phyloP scores from a whole-genome alignment of 1,284 basidiomycete genomes.

The Moniliophthora roreri region DNA sequence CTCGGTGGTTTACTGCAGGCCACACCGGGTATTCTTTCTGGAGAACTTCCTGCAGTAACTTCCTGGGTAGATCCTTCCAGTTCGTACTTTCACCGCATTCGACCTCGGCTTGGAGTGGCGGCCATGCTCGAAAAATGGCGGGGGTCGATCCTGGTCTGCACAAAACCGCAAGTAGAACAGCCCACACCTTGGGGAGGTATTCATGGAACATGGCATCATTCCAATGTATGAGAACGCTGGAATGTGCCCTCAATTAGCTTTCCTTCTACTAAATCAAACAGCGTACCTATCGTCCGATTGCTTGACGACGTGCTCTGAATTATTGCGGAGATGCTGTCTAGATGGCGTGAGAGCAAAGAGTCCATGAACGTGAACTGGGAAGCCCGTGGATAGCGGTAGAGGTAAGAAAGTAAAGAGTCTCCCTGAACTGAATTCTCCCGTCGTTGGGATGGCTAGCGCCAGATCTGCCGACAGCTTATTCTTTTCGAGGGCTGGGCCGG shows the following conservation, averaged over 20 bases:
- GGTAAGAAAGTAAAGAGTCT: slow-evolving; percentile 49
- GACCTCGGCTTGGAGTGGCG: slow-evolving; percentile 25
- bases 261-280: neutral
- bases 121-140: slow-evolving; percentile 38
- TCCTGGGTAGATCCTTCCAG: slow-evolving; percentile 30
- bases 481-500: slow-evolving; percentile 24
- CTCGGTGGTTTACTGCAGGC: no score
- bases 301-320: slow-evolving; percentile 35
- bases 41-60: slow-evolving; percentile 24
- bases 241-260: neutral
- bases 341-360: slow-evolving; percentile 46
- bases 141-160: no score
- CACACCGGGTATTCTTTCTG: slow-evolving; percentile 25
- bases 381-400: slow-evolving; percentile 43
- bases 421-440: slow-evolving; percentile 22
- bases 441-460: slow-evolving; percentile 28
- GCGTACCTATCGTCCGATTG: slow-evolving; percentile 39
- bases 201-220: slow-evolving; percentile 37
- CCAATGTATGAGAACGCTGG: slow-evolving; percentile 39
- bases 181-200: slow-evolving; percentile 36
- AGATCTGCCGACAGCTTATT: slow-evolving; percentile 42
- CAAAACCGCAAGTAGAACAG: slow-evolving; percentile 23
- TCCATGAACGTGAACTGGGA: slow-evolving; percentile 45
- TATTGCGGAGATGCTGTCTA: slow-evolving; percentile 44
- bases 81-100: slow-evolving; percentile 37